A percentile compares a stretch with the other conserved stretches of the same genome.
phyloP scores from a whole-genome alignment of 495 filamentous ascomycete species.

The Penicillium parvum region DNA sequence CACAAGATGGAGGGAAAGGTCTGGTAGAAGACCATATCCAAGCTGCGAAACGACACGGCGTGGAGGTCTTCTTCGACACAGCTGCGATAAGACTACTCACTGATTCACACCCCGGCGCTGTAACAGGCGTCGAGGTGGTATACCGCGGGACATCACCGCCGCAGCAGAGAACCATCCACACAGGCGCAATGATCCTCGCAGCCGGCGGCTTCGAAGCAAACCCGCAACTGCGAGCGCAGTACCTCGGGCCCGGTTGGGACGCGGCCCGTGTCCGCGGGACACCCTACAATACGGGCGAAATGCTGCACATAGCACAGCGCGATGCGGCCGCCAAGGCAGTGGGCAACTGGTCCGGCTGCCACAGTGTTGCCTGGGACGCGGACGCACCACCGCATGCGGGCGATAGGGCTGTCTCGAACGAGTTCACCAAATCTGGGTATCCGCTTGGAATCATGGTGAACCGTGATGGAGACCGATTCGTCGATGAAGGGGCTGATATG shows the following conservation, averaged over 20 bases:
- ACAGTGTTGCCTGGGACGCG: slow-evolving; percentile 59
- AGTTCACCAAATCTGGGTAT: slow-evolving; percentile 64
- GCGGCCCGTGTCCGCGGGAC: slow-evolving; percentile 56
- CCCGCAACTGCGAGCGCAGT: slow-evolving; percentile 49
- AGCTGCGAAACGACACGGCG: slow-evolving; percentile 37
- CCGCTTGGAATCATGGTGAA: slow-evolving; percentile 63
- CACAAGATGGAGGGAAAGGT: slow-evolving; percentile 54
- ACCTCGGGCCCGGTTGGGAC: slow-evolving; percentile 60
- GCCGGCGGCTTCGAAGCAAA: slow-evolving; percentile 61
- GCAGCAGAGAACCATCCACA: slow-evolving; percentile 20
- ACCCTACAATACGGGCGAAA: slow-evolving; percentile 55
- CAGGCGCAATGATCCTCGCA: slow-evolving; percentile 48
- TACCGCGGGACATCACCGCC: background rate
- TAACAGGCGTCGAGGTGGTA: slow-evolving; percentile 18
- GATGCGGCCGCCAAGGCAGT: slow-evolving; percentile 43
- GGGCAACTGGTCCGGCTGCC: slow-evolving; percentile 60
- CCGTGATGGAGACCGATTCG: slow-evolving; percentile 50
- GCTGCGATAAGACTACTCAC: slow-evolving; percentile 38
- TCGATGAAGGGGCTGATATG: slow-evolving; percentile 59
- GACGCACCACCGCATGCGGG: slow-evolving; percentile 48
- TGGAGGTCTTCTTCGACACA: slow-evolving; percentile 41
- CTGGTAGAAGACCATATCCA: slow-evolving; percentile 44
- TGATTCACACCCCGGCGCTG: slow-evolving; percentile 30
- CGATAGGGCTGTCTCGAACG: slow-evolving; percentile 51
- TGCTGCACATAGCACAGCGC: slow-evolving; percentile 44